phyloP scores from a whole-genome alignment of 768 basidiomycete species.

The Termitomyces sp. region DNA sequence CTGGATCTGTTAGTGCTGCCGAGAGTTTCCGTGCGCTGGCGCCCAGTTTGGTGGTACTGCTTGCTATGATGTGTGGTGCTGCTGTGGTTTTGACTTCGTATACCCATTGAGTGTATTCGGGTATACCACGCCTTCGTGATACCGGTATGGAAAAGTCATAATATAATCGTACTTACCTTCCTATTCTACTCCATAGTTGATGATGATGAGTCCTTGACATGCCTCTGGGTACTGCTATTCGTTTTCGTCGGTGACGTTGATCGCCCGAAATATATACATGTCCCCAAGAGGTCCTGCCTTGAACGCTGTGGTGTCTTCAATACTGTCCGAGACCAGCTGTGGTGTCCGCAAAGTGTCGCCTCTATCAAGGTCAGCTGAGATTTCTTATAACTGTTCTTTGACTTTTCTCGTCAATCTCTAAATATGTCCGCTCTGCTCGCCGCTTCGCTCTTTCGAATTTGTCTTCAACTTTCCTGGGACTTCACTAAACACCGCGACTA shows the following conservation, averaged over 20 bases:
- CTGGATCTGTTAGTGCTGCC: slow-evolving; percentile 22
- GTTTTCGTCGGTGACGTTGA: neutral
- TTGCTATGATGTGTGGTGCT: slow-evolving; percentile 1
- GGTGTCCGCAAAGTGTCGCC: too few relatives aligned
- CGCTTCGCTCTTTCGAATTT: too few relatives aligned
- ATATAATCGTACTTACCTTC: neutral
- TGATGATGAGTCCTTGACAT: neutral
- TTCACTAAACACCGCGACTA: too few relatives aligned
- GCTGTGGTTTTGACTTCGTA: slow-evolving; percentile 5
- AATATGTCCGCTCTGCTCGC: too few relatives aligned
- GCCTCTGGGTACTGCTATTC: neutral
- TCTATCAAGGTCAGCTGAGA: too few relatives aligned
- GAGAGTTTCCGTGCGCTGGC: slow-evolving; percentile 9
- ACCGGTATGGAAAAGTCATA: neutral
- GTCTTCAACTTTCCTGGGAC: too few relatives aligned
- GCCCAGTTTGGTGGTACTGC: slow-evolving; percentile 3
- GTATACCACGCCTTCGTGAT: neutral
- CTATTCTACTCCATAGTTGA: neutral
- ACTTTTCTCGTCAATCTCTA: too few relatives aligned
- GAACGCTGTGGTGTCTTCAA: too few relatives aligned
- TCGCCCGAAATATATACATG: neutral
- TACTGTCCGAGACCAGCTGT: too few relatives aligned
- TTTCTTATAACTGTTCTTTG: too few relatives aligned
- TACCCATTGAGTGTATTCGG: neutral
- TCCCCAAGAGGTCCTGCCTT: neutral